phyloP scores from a whole-genome alignment of 2,329 filamentous ascomycete genomes.

The Botryotinia calthae region DNA sequence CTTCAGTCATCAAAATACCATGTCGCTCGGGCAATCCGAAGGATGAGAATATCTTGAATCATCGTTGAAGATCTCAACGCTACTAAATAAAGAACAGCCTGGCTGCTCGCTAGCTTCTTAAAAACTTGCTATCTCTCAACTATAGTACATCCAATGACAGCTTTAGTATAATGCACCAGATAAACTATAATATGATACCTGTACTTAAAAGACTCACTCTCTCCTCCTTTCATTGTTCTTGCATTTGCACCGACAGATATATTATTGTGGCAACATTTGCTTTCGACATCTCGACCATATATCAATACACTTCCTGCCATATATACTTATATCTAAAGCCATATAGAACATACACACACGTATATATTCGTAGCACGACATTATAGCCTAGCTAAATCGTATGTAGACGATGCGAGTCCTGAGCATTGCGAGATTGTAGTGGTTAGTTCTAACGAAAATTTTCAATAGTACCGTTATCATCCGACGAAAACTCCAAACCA shows the following conservation, averaged over 20 bases:
- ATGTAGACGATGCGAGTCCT: not conserved
- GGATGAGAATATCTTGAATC: not conserved
- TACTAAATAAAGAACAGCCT: not conserved
- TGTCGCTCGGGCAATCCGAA: not conserved
- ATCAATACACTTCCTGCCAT: not conserved
- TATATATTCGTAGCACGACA: not conserved
- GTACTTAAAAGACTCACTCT: not conserved
- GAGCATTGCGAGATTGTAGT: not conserved
- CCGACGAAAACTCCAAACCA: not conserved
- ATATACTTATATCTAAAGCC: not conserved
- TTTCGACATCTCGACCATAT: not conserved
- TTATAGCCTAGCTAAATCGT: not conserved
- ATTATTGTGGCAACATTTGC: not conserved
- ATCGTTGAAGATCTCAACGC: not conserved
- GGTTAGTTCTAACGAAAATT: not conserved
- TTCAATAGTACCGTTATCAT: not conserved
- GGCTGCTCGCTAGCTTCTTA: not conserved
- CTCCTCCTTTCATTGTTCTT: not conserved
- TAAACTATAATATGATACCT: not conserved
- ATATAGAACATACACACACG: not conserved
- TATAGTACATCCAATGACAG: not conserved
- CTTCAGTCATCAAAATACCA: not conserved
- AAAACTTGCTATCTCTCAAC: not conserved
- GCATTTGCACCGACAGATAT: not conserved
- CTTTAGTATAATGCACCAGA: too few relatives aligned